phyloP scores from a whole-genome alignment of 805 yeast species.

The Monosporozyma unispora region DNA sequence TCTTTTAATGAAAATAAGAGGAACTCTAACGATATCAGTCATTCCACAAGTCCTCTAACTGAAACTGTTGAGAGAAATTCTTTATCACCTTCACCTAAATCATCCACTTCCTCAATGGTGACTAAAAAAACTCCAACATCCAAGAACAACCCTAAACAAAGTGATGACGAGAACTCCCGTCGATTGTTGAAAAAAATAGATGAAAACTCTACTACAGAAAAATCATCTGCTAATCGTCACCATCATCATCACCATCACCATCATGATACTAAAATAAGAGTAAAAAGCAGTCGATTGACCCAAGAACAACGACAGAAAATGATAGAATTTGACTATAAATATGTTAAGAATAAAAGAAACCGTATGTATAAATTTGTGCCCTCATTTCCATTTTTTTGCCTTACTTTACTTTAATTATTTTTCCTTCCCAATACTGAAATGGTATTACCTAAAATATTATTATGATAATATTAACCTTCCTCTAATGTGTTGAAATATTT shows the following conservation, averaged over 20 bases:
- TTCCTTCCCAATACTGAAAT: neutral
- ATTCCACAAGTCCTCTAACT: neutral
- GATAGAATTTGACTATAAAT: slow-evolving; percentile 11
- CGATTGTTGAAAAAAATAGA: neutral
- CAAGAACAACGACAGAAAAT: slow-evolving; percentile 8
- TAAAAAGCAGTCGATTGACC: slow-evolving; percentile 6
- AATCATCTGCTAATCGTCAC: neutral
- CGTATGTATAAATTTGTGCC: slow-evolving; percentile 4
- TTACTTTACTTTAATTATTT: neutral
- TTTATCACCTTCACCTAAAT: neutral
- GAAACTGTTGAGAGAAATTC: neutral
- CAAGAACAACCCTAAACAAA: neutral
- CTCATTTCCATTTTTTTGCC: neutral
- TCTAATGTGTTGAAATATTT: neutral
- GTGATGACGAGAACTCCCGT: neutral
- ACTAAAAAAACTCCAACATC: neutral
- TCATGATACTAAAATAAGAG: neutral
- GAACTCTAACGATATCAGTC: neutral
- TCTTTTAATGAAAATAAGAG: too few relatives aligned
- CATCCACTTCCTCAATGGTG: neutral
- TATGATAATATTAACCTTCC: neutral
- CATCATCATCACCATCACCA: neutral
- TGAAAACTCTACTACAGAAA: neutral
- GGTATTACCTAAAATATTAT: neutral
- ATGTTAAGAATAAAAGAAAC: slow-evolving; percentile 1